Percentiles rank a stretch among this genome's conserved stretches.
phyloP scores from a whole-genome alignment of 345 rosid genomes.

The Dimocarpus longan region DNA sequence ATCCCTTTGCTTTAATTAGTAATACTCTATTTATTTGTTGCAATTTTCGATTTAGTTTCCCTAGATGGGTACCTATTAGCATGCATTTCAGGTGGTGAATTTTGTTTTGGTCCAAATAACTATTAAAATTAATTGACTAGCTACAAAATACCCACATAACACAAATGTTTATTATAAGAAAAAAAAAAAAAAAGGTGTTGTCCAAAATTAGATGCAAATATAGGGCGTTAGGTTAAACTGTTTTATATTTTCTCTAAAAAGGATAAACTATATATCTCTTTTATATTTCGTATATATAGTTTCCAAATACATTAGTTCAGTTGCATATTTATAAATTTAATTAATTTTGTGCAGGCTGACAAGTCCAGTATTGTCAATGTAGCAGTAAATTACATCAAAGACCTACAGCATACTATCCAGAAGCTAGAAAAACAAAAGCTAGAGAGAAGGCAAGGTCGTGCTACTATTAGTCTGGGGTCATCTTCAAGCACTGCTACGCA shows the following conservation, averaged over 20 bases:
- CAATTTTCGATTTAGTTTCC: no score
- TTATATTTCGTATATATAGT: no score
- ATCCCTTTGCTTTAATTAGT: not conserved
- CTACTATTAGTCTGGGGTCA: conserved; percentile 29
- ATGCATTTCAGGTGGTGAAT: not conserved
- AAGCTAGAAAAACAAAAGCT: conserved; percentile 50
- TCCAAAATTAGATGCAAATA: no score
- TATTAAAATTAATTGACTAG: no score
- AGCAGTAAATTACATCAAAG: conserved; percentile 54
- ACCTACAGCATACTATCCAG: conserved; percentile 44
- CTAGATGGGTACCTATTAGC: no score
- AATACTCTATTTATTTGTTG: not conserved
- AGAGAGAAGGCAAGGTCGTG: conserved; percentile 43
- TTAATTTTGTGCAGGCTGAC: conserved; percentile 52
- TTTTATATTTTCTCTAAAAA: no score
- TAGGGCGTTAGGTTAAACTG: no score
- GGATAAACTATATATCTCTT: no score
- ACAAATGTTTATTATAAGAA: not conserved
- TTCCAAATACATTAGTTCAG: not conserved
- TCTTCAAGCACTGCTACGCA: conserved; percentile 31
- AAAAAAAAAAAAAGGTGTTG: not conserved
- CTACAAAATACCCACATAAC: no score
- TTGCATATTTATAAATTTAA: not conserved
- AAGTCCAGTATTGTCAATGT: conserved; percentile 72
- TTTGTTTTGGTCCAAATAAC: not conserved